These are phyloP conservation scores for Trametes gibbosa DNA, from an alignment of 768 basidiomycete genomes.

Conservation along the genomic window DNA sequence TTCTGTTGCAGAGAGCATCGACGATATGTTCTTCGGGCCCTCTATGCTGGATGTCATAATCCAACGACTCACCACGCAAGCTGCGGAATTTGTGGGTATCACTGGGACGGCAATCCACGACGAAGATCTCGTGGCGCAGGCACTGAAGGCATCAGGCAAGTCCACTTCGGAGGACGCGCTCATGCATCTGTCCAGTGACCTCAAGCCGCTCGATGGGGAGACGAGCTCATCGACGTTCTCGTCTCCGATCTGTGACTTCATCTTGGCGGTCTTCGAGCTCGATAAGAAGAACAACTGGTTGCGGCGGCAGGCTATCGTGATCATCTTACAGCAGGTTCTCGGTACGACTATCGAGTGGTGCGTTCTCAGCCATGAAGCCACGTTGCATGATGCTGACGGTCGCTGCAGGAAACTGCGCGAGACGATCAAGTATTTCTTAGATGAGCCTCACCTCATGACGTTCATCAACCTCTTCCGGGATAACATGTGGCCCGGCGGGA, in stretches of 20 bases:
- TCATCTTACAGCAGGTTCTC: constrained; percentile 93
- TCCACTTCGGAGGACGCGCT: constrained; percentile 64
- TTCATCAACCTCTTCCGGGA: constrained; percentile 69
- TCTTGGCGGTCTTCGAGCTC: constrained; percentile 91
- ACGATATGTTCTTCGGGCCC: constrained; percentile 95
- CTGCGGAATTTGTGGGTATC: constrained; percentile 84
- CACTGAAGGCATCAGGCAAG: constrained; percentile 68
- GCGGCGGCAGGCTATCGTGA: constrained; percentile 90
- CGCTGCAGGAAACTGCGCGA: constrained; percentile 80
- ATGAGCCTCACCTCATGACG: constrained; percentile 67
- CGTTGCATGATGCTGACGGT: not conserved
- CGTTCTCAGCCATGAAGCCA: constrained; percentile 20
- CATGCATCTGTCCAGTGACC: constrained; percentile 69
- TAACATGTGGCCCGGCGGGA: constrained; percentile 83
- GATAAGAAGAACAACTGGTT: constrained; percentile 98
- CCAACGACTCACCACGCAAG: constrained; percentile 84
- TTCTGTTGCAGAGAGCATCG: constrained; percentile 90
- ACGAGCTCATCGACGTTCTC: constrained; percentile 88
- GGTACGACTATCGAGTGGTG: constrained; percentile 96
- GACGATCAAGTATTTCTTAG: constrained; percentile 58
- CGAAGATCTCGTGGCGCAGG: constrained; percentile 82
- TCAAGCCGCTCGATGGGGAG: constrained; percentile 84
- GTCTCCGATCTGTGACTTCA: constrained; percentile 89
- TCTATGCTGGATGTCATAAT: constrained; percentile 97
- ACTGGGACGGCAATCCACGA: constrained; percentile 76